Conservation (phyloP, 1,284 basidiomycete genomes). For the Leccinum cinnamomeum region DNA sequence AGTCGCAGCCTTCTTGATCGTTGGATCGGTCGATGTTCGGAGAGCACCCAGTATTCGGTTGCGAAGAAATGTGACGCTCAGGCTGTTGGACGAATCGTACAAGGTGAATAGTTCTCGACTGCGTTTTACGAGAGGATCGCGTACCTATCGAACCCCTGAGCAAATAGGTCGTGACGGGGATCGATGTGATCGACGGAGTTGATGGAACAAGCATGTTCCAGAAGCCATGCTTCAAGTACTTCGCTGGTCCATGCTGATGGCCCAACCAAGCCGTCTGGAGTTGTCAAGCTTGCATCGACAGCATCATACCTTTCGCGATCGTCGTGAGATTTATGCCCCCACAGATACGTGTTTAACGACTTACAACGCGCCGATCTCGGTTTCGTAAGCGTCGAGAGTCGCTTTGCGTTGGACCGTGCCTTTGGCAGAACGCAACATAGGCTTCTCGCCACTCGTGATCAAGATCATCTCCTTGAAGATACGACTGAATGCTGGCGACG, state of each 20-base stretch:
- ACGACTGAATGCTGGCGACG: background rate
- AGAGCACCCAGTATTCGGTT: conserved; percentile 30
- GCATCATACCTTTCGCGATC: background rate
- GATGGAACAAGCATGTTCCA: conserved; percentile 20
- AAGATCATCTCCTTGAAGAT: conserved; percentile 1
- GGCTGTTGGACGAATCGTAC: conserved; percentile 8
- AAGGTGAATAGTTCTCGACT: background rate
- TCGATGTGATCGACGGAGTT: background rate
- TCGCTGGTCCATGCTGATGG: conserved; percentile 15
- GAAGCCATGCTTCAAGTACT: conserved; percentile 24
- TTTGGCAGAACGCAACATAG: background rate
- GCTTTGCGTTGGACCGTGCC: background rate
- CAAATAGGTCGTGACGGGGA: background rate
- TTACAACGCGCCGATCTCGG: background rate
- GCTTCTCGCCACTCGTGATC: background rate
- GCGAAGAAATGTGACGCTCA: conserved; percentile 31
- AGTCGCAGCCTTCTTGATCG: background rate
- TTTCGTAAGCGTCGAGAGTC: background rate
- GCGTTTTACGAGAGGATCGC: conserved; percentile 16
- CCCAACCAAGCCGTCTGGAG: background rate
- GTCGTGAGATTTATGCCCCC: background rate
- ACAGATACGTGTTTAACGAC: background rate
- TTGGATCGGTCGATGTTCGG: conserved; percentile 8
- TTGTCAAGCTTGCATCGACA: background rate
- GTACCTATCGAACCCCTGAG: conserved; percentile 1